phyloP scores from a whole-genome alignment of 2,329 filamentous ascomycete species.

The Ophiostoma piceae region DNA sequence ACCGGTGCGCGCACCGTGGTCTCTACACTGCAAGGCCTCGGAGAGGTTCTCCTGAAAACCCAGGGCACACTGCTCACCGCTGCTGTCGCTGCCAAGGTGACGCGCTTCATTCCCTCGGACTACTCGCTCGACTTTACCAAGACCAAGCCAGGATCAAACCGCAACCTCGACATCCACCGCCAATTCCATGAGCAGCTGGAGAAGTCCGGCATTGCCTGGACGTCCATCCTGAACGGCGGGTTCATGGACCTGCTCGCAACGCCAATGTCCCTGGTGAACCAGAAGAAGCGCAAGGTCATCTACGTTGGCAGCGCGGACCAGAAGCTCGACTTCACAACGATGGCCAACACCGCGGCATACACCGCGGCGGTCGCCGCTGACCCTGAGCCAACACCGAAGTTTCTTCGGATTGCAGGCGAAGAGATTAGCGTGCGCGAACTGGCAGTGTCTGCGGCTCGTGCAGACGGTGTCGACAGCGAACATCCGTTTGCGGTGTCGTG shows the following conservation, averaged over 20 bases:
- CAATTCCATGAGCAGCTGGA: neutral
- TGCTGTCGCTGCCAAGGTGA: neutral
- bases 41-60: too few relatives aligned
- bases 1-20: too few relatives aligned
- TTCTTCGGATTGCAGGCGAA: too few relatives aligned
- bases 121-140: neutral
- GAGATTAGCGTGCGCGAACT: too few relatives aligned
- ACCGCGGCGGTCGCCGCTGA: neutral
- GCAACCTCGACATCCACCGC: neutral
- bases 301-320: neutral
- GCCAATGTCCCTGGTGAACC: neutral
- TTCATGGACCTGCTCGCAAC: neutral
- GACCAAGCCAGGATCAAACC: too few relatives aligned
- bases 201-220: neutral
- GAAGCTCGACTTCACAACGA: neutral
- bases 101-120: neutral
- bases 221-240: neutral
- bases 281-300: neutral
- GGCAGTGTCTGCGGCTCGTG: too few relatives aligned
- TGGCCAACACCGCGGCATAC: neutral
- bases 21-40: too few relatives aligned
- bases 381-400: too few relatives aligned
- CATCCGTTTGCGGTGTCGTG: too few relatives aligned
- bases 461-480: too few relatives aligned
- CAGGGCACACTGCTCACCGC: too few relatives aligned